Evolutionary conservation across 2,329 filamentous ascomycete genomes (phyloP).

Genomic region (Onygena corvina): DNA sequence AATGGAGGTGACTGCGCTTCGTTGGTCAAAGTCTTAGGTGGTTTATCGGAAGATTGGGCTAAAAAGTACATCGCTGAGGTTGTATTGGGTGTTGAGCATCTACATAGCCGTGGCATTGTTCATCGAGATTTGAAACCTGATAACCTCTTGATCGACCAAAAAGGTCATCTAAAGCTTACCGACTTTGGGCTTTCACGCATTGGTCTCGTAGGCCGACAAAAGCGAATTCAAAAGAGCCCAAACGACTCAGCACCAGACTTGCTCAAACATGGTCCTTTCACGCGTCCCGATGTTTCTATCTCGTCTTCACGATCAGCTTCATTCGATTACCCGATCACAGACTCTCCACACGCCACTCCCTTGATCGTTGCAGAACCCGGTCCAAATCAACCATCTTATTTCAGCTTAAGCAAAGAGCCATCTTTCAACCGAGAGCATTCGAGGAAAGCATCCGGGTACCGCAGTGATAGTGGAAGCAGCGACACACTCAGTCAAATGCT

Average conservation of each 20-base stretch:
- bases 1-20: constrained; percentile 97
- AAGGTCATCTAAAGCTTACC: constrained; percentile 89
- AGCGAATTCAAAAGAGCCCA: constrained; percentile 68
- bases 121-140: constrained; percentile 96
- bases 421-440: constrained; percentile 48
- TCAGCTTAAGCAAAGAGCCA: constrained; percentile 46
- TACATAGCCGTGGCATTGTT: constrained; percentile 88
- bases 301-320: constrained; percentile 87
- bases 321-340: constrained; percentile 69
- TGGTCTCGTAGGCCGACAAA: constrained; percentile 92
- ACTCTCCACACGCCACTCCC: constrained; percentile 75
- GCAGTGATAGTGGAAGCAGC: constrained; percentile 86
- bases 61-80: constrained; percentile 97
- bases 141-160: constrained; percentile 92
- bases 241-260: constrained; percentile 84
- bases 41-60: constrained; percentile 90
- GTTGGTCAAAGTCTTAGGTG: constrained; percentile 84
- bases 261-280: constrained; percentile 83
- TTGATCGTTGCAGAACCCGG: constrained; percentile 66
- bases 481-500: constrained; percentile 77
- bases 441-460: constrained; percentile 61
- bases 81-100: constrained; percentile 87
- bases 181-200: constrained; percentile 96
- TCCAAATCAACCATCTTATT: constrained; percentile 79
- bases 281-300: constrained; percentile 65